Evolutionary conservation across 2,329 filamentous ascomycete species (phyloP), one percentile per base, ranked within the genome.

Genomic region (Alternaria ethzedia): DNA sequence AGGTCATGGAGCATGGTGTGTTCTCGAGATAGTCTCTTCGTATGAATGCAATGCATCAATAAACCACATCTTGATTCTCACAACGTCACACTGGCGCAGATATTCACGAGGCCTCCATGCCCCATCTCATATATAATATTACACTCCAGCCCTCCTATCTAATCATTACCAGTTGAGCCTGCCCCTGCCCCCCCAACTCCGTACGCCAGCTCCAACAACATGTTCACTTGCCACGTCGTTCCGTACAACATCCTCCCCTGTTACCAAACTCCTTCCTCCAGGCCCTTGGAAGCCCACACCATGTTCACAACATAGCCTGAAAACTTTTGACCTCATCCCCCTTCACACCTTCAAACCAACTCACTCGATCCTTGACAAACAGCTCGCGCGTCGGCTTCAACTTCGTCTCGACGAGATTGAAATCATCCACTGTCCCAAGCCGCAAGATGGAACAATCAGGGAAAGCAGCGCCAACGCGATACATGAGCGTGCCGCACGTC

Each of bases 401-500:
- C 70, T 83, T 85, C 0, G 83, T 87, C 78, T 90, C 87, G 32
- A 85, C 82, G 54, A 90, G 70, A 54, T 71, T 75, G 55, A 88
- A 88, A 76, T 90, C 88, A 72, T 91, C 88, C 2, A 91, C 83
- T 0, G 86, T 89, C 0, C 89, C 89, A 54, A 88, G 83, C 0
- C 88, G 78, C 62, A 87, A 56, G 50, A 90, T 84, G 41, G 76
- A 84, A 46, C 63, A 61, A 0, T 81, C 85, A 0, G 86, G 86
- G 57, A 81, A 85, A 0, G 71, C 78, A 1, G 76, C 70, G 5
- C 83, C 78, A 9, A 82, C 75, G 1, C 88, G 83, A 68, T 89
- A 90, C 86, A 90, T 86, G 5, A 90, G 81, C 0, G 84, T 85
- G 0, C 89, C 88, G 70, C 89, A 91, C 0, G 80, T 85, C 0